Base-by-base conservation (phyloP, 2,329 filamentous ascomycete species). In the Phyllosticta paracitricarpa region DNA sequence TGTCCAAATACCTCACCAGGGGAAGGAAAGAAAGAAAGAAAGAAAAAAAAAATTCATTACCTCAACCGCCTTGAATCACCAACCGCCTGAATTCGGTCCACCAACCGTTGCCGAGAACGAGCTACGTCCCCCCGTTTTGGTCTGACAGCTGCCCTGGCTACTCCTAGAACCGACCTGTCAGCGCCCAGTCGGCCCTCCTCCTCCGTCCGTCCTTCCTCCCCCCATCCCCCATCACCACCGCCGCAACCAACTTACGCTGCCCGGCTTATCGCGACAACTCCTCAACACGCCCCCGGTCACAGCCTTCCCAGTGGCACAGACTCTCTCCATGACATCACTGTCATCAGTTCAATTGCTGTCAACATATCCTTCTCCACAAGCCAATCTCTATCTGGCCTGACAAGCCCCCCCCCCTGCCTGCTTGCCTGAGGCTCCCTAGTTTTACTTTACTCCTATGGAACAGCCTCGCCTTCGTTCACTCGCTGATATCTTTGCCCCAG, bases 381-480 rank as follows among this genome's bases (percentile, higher is more conserved):
- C 40, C 40, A 48, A 48, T 48, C 40, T n/a, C 40, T n/a, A 48
- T 48, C 40, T 48, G 40, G 6, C 40, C 40, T n/a, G 40, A 30
- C 28, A 30, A 22, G 19, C 19, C 6, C 40, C 40, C 17, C 52
- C 9, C 4, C 52, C 52, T 28, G 52, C 52, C 14, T 54, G 22
- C 24, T 56, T 28, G 25, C n/a, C 54, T 56, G n/a, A 28, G 24
- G n/a, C 54, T 19, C 19, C 19, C 28, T 35, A 3, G 17, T 33
- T n/a, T 56, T 4, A 14, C 28, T 12, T 28, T 3, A n/a, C 10
- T 35, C 10, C 58, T 35, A 62, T 28, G 51, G 22, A 33, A 51
- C 60, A 51, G 60, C 35, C 56, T 62, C 60, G 10, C 56, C 52
- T 33, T 62, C 60, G 30, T 30, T 56, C 25, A 62, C 60, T 7